Evolutionary conservation across 2,329 filamentous ascomycete genomes (phyloP).

Genomic region (Parafenestella ontariensis): DNA sequence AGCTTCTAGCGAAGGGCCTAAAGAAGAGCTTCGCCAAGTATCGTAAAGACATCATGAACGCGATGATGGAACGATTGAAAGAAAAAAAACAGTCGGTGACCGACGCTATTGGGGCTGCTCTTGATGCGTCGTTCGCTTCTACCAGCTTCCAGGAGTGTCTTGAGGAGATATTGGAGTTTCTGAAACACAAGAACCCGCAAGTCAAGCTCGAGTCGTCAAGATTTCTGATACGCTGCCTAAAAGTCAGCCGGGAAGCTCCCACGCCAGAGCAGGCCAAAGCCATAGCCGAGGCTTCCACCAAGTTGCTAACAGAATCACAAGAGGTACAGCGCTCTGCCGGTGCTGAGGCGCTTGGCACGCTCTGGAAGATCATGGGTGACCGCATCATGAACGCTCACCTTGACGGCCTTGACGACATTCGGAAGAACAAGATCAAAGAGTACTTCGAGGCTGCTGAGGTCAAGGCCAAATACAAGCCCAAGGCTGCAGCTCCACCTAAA

Average conservation of each 20-base stretch:
- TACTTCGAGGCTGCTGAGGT: conserved; percentile 83
- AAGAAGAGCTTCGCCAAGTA: conserved; percentile 81
- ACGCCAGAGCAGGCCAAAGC: conserved; percentile 81
- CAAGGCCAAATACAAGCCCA: conserved; percentile 90
- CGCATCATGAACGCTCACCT: conserved; percentile 92
- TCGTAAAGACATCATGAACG: conserved; percentile 78
- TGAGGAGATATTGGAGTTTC: conserved; percentile 85
- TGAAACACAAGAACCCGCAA: conserved; percentile 95
- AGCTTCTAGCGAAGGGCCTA: conserved; percentile 85
- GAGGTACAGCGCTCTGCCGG: conserved; percentile 86
- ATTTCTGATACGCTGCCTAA: conserved; percentile 88
- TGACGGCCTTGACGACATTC: conserved; percentile 91
- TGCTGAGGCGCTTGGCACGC: conserved; percentile 87
- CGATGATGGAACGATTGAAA: conserved; percentile 94
- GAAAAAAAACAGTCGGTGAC: conserved; percentile 93
- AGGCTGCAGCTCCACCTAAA: conserved; percentile 68
- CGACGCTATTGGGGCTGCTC: conserved; percentile 83
- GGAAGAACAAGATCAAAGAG: conserved; percentile 95
- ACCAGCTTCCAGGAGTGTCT: conserved; percentile 83
- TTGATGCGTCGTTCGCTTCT: conserved; percentile 73
- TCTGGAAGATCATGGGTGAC: conserved; percentile 99
- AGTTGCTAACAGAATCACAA: conserved; percentile 86
- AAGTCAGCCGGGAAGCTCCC: conserved; percentile 82
- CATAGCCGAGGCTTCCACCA: conserved; percentile 89
- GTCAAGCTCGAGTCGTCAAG: conserved; percentile 95